Conservation (phyloP, 164 flowering plant genomes). For the Berberis vulgaris region DNA sequence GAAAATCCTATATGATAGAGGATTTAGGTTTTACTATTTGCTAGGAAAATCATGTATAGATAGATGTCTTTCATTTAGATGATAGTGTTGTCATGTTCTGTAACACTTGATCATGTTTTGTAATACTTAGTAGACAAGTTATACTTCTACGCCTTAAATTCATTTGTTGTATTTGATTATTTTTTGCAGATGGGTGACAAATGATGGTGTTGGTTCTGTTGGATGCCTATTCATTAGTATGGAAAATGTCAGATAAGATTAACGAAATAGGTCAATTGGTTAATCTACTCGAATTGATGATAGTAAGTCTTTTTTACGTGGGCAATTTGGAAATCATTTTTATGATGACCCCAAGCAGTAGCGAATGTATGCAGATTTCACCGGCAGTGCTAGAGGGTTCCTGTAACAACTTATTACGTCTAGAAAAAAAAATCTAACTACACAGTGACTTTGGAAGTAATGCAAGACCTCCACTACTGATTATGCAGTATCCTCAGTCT, state of each 20-base stretch:
- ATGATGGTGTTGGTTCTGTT: constrained; percentile 96
- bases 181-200: constrained; percentile 91
- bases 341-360: constrained; percentile 95
- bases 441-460: constrained; percentile 2
- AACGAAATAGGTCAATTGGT: constrained; percentile 9
- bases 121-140: too few relatives aligned
- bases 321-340: constrained; percentile 81
- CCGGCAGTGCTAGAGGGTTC: constrained; percentile 95
- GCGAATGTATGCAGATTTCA: constrained; percentile 97
- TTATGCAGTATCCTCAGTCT: constrained; percentile 87
- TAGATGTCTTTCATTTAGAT: too few relatives aligned
- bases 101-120: too few relatives aligned
- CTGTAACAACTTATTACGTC: constrained; percentile 4
- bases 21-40: too few relatives aligned
- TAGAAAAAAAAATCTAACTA: background rate
- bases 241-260: constrained; percentile 17
- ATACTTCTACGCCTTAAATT: too few relatives aligned
- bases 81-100: too few relatives aligned
- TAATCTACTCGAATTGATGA: constrained; percentile 20
- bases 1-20: background rate
- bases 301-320: constrained; percentile 37
- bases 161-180: too few relatives aligned
- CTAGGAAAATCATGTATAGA: too few relatives aligned
- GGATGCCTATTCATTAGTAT: constrained; percentile 89
- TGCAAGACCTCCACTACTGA: constrained; percentile 1